Conservation (phyloP, 2,329 filamentous ascomycete species). For the Trichoderma atroviride region DNA sequence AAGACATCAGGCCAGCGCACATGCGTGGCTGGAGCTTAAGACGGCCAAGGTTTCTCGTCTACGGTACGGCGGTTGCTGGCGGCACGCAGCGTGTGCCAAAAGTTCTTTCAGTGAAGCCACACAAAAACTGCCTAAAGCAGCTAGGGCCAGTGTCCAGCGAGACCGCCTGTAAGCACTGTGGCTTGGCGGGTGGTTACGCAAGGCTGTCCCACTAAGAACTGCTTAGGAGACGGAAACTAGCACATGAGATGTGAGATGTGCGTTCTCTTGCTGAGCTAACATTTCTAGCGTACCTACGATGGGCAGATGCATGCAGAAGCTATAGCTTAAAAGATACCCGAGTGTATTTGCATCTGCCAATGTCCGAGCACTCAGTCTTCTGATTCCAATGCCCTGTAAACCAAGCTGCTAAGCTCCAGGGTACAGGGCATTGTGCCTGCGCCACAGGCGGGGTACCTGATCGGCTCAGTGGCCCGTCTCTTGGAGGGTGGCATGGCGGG, state of each 20-base stretch:
- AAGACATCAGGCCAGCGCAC: conserved; percentile 37
- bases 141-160: background rate
- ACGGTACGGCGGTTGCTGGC: conserved; percentile 23
- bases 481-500: conserved; percentile 23
- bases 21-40: conserved; percentile 26
- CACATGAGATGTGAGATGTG: background rate
- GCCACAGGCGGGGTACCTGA: conserved; percentile 27
- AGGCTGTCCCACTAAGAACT: background rate
- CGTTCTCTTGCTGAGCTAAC: background rate
- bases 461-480: background rate
- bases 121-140: conserved; percentile 15
- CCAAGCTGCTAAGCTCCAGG: background rate
- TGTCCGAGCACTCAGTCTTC: background rate
- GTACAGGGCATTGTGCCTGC: conserved; percentile 15
- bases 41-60: conserved; percentile 15
- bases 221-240: background rate
- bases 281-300: background rate
- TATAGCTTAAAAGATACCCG: background rate
- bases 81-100: conserved; percentile 26
- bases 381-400: background rate
- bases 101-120: conserved; percentile 24
- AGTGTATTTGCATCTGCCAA: background rate
- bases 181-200: conserved; percentile 1
- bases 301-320: background rate
- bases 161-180: background rate